Evolutionary conservation across 2,329 filamentous ascomycete species (phyloP).

Genomic region (Dactylellina parvicollis): DNA sequence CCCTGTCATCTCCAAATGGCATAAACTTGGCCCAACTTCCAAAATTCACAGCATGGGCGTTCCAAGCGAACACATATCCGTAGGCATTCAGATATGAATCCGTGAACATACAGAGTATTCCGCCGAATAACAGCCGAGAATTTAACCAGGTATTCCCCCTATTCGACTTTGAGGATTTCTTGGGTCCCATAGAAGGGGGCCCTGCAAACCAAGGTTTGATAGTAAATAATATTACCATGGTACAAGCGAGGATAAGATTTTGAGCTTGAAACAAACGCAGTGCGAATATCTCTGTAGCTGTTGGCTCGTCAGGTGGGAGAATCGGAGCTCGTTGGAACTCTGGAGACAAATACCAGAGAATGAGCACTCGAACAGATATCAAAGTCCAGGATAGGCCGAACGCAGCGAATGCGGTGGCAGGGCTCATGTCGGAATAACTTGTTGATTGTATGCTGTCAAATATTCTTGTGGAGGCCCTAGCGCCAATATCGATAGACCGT

Average conservation of each 20-base stretch:
- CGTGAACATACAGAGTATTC: conserved; percentile 6
- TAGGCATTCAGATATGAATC: conserved; percentile 25
- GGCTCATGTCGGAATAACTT: conserved; percentile 27
- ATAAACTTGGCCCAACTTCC: conserved; percentile 37
- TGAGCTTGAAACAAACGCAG: conserved; percentile 24
- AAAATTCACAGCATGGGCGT: conserved; percentile 15
- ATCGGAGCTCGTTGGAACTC: conserved; percentile 19
- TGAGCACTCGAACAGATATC: conserved; percentile 19
- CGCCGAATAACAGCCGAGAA: conserved; percentile 8
- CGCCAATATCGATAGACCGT: not conserved
- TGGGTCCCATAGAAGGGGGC: not conserved
- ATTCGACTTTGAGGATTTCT: not conserved
- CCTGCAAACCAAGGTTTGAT: not conserved
- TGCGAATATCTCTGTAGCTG: conserved; percentile 5
- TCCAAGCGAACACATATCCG: conserved; percentile 22
- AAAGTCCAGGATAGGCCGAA: conserved; percentile 18
- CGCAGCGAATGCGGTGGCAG: conserved; percentile 13
- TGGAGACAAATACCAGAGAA: conserved; percentile 13
- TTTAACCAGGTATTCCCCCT: conserved; percentile 5
- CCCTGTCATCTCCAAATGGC: conserved; percentile 17
- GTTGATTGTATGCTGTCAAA: conserved; percentile 10
- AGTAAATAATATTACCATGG: not conserved
- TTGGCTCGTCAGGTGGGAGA: not conserved
- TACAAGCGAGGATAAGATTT: conserved; percentile 3
- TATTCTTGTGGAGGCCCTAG: not conserved